phyloP scores from a whole-genome alignment of 208 protist species.

The Porcisia deanei region DNA sequence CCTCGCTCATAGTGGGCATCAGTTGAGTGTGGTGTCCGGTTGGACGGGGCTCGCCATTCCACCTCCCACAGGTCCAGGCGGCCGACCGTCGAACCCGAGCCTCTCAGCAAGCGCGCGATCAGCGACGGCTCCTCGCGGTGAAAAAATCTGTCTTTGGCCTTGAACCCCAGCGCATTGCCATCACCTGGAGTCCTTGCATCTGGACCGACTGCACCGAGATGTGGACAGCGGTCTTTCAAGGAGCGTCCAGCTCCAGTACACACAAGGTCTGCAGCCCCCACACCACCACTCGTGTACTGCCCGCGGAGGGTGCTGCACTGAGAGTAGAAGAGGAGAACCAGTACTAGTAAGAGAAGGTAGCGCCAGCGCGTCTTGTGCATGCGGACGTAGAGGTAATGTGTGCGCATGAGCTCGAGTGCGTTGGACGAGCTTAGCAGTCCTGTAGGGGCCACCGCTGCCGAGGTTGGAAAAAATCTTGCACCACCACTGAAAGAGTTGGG shows the following conservation, averaged over 20 bases:
- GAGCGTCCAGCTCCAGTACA: neutral
- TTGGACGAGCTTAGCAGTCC: conserved; percentile 4
- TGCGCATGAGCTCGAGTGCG: conserved; percentile 26
- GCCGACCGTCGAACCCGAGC: neutral
- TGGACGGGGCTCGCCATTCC: conserved; percentile 23
- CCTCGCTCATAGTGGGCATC: conserved; percentile 13
- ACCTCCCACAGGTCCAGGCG: conserved; percentile 13
- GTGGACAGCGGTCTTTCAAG: no score
- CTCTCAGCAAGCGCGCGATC: conserved; percentile 3
- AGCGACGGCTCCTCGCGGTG: conserved; percentile 4
- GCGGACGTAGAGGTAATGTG: conserved; percentile 21
- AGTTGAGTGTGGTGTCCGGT: conserved; percentile 9
- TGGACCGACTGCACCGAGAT: neutral
- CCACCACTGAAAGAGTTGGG: neutral
- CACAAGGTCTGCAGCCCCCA: neutral
- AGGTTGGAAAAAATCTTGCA: neutral
- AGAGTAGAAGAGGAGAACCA: conserved; percentile 22
- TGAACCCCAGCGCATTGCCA: neutral
- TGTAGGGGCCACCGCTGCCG: neutral
- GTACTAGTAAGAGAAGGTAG: conserved; percentile 7
- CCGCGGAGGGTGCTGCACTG: conserved; percentile 20
- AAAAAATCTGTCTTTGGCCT: neutral
- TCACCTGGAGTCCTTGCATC: neutral
- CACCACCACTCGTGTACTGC: neutral
- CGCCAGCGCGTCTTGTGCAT: conserved; percentile 18